phyloP scores from a whole-genome alignment of 1,284 basidiomycete genomes.

The Boletellus deceptivus region DNA sequence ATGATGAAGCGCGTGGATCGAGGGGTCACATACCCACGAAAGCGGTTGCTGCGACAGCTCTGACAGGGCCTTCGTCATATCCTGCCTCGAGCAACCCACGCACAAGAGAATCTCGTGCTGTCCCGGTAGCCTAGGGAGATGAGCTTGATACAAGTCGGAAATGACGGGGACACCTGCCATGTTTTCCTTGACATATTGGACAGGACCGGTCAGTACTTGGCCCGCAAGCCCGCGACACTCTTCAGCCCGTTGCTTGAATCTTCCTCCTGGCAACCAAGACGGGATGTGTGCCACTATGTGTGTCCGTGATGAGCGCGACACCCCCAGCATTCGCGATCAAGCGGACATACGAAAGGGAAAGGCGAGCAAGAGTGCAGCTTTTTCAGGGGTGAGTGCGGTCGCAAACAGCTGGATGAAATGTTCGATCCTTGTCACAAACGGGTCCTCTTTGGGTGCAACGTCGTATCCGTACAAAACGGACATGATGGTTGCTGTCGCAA shows the following conservation, averaged over 20 bases:
- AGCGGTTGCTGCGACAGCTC: conserved; percentile 25
- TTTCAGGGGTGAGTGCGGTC: conserved; percentile 23
- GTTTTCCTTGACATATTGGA: conserved; percentile 31
- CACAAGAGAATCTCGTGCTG: conserved; percentile 24
- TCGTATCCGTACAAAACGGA: conserved; percentile 28
- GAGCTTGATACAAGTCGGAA: background rate
- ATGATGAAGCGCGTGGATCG: too few relatives aligned
- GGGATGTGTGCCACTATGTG: conserved; percentile 32
- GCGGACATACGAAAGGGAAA: conserved; percentile 27
- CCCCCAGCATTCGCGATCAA: conserved; percentile 8
- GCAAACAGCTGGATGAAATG: conserved; percentile 12
- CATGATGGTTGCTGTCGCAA: conserved; percentile 27
- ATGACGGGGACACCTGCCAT: conserved; percentile 25
- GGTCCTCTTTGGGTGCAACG: conserved; percentile 20
- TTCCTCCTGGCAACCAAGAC: conserved; percentile 38
- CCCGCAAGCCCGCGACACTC: conserved; percentile 26
- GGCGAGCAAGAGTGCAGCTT: conserved; percentile 17
- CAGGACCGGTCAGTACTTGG: conserved; percentile 29
- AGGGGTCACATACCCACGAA: conserved; percentile 22
- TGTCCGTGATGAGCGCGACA: conserved; percentile 17
- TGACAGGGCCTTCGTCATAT: conserved; percentile 13
- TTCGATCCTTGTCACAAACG: conserved; percentile 24
- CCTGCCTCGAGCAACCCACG: conserved; percentile 14
- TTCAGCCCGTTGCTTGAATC: conserved; percentile 27
- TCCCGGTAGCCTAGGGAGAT: conserved; percentile 17